phyloP scores from a whole-genome alignment of 768 basidiomycete genomes.

The Trametes elegans region DNA sequence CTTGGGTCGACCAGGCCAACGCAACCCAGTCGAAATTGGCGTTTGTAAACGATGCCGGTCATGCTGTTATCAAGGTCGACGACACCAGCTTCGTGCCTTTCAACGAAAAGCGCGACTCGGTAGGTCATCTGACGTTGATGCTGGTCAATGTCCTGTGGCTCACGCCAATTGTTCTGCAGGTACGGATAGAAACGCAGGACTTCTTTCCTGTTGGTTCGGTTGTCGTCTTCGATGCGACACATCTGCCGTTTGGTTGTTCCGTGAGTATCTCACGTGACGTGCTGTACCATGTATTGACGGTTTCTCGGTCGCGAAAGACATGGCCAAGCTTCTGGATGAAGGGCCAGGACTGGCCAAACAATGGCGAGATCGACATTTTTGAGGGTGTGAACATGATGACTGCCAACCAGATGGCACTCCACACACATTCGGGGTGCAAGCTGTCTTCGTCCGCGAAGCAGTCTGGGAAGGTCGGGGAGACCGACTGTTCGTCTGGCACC shows the following conservation, averaged over 20 bases:
- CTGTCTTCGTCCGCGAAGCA: conserved; percentile 30
- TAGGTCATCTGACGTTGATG: conserved; percentile 34
- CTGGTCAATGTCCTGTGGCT: background rate
- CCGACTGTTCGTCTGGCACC: conserved; percentile 32
- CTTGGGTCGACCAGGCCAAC: conserved; percentile 47
- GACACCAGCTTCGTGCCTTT: conserved; percentile 55
- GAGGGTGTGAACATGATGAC: conserved; percentile 54
- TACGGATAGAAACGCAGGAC: conserved; percentile 43
- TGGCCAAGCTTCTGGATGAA: conserved; percentile 31
- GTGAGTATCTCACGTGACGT: too few relatives aligned
- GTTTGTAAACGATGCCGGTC: conserved; percentile 55
- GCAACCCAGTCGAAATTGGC: conserved; percentile 51
- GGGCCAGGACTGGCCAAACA: conserved; percentile 36
- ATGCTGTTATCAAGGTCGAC: conserved; percentile 74
- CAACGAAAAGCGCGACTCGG: conserved; percentile 59
- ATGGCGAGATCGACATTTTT: conserved; percentile 39
- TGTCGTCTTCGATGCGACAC: conserved; percentile 43
- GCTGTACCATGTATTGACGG: too few relatives aligned
- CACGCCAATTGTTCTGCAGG: conserved; percentile 24
- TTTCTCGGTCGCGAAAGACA: too few relatives aligned
- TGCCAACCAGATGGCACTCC: conserved; percentile 56
- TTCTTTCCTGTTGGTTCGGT: conserved; percentile 41
- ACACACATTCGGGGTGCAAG: conserved; percentile 40
- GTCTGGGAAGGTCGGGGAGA: conserved; percentile 28
- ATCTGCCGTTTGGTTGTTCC: conserved; percentile 57